Evolutionary conservation across 2,329 filamentous ascomycete genomes (phyloP).

Genomic region (Neurospora sp.): DNA sequence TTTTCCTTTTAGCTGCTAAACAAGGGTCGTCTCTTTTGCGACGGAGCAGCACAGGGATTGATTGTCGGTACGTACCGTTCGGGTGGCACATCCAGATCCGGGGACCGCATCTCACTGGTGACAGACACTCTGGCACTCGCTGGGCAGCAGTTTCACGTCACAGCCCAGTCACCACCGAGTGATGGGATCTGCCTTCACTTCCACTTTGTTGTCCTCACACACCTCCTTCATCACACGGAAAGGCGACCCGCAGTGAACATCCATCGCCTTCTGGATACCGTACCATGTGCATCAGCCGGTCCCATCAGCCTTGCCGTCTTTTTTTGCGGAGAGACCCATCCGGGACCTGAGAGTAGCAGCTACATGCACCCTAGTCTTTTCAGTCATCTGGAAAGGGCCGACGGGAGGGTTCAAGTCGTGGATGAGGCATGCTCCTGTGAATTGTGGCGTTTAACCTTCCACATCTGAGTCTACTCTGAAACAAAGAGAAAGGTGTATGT

Average conservation of each 20-base stretch:
- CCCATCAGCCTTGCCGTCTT: not conserved
- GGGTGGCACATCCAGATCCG: conserved; percentile 2
- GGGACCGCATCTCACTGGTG: conserved; percentile 1
- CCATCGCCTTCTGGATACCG: not conserved
- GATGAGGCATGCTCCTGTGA: not conserved
- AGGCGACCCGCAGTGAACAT: not conserved
- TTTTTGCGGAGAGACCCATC: not conserved
- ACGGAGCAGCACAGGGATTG: not conserved
- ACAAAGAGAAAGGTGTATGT: not conserved
- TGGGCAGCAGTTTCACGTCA: not conserved
- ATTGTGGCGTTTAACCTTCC: not conserved
- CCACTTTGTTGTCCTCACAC: not conserved
- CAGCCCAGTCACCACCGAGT: not conserved
- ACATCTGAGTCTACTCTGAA: not conserved
- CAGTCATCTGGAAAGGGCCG: not conserved
- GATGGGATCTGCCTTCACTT: not conserved
- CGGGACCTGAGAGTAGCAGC: not conserved
- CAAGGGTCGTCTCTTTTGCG: not conserved
- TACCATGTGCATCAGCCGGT: not conserved
- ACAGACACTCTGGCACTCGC: not conserved
- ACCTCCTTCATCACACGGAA: not conserved
- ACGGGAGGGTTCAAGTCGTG: not conserved
- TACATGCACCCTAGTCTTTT: not conserved
- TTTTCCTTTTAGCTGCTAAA: not conserved
- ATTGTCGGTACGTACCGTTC: conserved; percentile 1